phyloP scores from a whole-genome alignment of 2,329 filamentous ascomycete species.

The Talaromyces sp. region DNA sequence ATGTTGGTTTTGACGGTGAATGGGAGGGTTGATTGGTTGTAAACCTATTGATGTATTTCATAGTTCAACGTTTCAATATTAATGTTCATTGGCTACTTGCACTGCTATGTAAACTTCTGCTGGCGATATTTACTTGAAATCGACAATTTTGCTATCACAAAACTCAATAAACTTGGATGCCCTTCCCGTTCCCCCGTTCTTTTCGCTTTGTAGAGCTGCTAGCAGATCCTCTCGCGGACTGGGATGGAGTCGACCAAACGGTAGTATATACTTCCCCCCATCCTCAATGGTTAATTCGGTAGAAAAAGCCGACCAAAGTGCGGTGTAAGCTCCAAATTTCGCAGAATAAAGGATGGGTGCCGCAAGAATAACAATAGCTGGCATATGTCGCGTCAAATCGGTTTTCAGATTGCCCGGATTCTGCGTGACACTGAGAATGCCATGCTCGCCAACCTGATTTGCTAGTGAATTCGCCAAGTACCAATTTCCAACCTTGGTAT shows the following conservation, averaged over 20 bases:
- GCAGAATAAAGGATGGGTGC: conserved; percentile 14
- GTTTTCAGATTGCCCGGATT: conserved; percentile 22
- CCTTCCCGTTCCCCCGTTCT: conserved; percentile 17
- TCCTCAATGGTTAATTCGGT: conserved; percentile 13
- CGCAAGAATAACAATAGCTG: conserved; percentile 5
- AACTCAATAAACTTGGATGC: conserved; percentile 16
- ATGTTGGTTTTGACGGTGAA: conserved; percentile 7
- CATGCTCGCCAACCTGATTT: conserved; percentile 5
- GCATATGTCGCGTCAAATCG: conserved; percentile 10
- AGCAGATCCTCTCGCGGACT: conserved; percentile 17
- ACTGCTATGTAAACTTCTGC: background rate
- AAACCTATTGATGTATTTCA: background rate
- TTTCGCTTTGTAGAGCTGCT: conserved; percentile 13
- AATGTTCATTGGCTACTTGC: background rate
- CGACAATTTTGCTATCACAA: background rate
- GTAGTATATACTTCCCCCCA: conserved; percentile 17
- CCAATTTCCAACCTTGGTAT: conserved; percentile 18
- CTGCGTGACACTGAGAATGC: conserved; percentile 17
- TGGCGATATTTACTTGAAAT: background rate
- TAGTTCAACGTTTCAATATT: background rate
- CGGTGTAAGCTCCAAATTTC: conserved; percentile 19
- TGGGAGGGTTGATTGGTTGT: conserved; percentile 3
- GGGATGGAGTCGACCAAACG: conserved; percentile 19
- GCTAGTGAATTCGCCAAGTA: conserved; percentile 18
- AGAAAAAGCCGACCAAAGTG: conserved; percentile 18